phyloP scores from a whole-genome alignment of 768 basidiomycete species.

The Leucosporidium yakuticum region DNA sequence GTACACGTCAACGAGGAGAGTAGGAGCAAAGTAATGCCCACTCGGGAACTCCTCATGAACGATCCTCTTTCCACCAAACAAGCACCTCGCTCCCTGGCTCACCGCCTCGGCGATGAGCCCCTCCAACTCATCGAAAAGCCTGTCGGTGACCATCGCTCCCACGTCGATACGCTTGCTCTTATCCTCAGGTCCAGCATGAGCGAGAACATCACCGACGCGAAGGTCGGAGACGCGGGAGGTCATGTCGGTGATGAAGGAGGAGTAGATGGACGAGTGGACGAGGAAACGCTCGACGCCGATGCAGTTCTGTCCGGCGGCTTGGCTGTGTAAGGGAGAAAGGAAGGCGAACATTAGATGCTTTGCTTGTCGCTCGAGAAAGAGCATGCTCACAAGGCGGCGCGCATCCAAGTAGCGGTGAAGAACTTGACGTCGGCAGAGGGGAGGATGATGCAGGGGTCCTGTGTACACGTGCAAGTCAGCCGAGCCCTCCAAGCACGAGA shows the following conservation, averaged over 20 bases:
- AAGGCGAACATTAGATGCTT: neutral
- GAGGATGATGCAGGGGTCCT: slow-evolving; percentile 86
- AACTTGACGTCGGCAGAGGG: slow-evolving; percentile 74
- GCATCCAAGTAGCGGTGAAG: slow-evolving; percentile 77
- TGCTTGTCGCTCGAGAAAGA: neutral
- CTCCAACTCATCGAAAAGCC: slow-evolving; percentile 65
- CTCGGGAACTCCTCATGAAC: slow-evolving; percentile 61
- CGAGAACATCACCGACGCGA: slow-evolving; percentile 38
- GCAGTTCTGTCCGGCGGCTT: slow-evolving; percentile 91
- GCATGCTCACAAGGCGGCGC: slow-evolving; percentile 74
- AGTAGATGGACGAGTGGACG: slow-evolving; percentile 70
- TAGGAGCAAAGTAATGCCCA: slow-evolving; percentile 79
- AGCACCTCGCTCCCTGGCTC: slow-evolving; percentile 59
- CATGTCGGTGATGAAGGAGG: slow-evolving; percentile 64
- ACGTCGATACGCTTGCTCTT: slow-evolving; percentile 51
- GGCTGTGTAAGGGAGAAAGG: slow-evolving; percentile 49
- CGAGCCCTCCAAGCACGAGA: neutral
- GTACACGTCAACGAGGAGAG: slow-evolving; percentile 71
- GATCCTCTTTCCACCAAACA: slow-evolving; percentile 61
- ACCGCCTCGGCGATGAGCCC: slow-evolving; percentile 59
- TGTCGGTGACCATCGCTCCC: slow-evolving; percentile 75
- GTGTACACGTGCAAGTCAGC: slow-evolving; percentile 50
- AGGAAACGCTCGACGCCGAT: slow-evolving; percentile 92
- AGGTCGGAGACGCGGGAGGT: slow-evolving; percentile 14
- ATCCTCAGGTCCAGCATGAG: neutral